phyloP scores from a whole-genome alignment of 805 yeast species.

The Jamesozyma jinghongensis region DNA sequence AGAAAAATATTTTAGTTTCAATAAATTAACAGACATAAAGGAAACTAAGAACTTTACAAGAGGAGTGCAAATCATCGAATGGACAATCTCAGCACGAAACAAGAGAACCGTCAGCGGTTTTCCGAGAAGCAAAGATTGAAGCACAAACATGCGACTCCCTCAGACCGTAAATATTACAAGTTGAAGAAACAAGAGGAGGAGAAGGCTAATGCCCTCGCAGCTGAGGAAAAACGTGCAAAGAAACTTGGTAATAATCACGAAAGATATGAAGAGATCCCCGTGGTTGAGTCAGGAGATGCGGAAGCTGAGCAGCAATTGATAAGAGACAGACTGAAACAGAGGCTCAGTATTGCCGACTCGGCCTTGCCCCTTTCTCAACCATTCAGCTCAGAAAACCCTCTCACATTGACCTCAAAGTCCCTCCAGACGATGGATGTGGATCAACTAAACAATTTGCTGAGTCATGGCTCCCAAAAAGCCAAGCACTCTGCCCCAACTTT shows the following conservation, averaged over 20 bases:
- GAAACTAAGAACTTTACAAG: too few species aligned
- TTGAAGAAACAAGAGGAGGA: slow-evolving; percentile 17
- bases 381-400: too few species aligned
- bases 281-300: slow-evolving; percentile 1
- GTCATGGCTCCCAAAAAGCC: not conserved
- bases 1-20: too few species aligned
- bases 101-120: slow-evolving; percentile 35
- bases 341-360: too few species aligned
- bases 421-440: slow-evolving; percentile 4
- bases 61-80: slow-evolving; percentile 5
- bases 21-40: too few species aligned
- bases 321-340: not conserved
- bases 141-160: slow-evolving; percentile 32
- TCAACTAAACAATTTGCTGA: slow-evolving; percentile 1
- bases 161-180: slow-evolving; percentile 30
- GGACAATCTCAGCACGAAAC: slow-evolving; percentile 28
- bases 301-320: not conserved
- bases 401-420: not conserved
- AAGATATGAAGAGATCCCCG: slow-evolving; percentile 14
- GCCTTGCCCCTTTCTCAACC: too few species aligned
- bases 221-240: slow-evolving; percentile 11
- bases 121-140: slow-evolving; percentile 34
- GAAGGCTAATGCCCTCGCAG: slow-evolving; percentile 12
- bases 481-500: too few species aligned
- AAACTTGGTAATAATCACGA: slow-evolving; percentile 16